Evolutionary conservation across 495 filamentous ascomycete species (phyloP).

Genomic region (Neurospora sp.): DNA sequence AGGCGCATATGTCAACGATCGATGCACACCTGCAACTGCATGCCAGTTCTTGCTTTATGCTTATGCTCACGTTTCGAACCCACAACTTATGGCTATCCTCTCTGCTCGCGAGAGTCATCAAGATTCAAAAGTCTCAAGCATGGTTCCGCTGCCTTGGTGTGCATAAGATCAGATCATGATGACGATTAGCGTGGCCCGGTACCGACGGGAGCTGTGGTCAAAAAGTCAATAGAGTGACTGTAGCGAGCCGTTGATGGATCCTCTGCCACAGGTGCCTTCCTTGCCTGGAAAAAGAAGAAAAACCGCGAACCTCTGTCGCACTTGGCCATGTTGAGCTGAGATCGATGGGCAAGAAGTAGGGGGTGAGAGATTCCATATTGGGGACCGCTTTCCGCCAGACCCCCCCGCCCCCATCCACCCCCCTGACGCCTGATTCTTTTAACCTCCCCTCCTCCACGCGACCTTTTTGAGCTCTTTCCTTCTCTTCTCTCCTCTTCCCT

Average conservation of each 20-base stretch:
- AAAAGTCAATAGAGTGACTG: neutral
- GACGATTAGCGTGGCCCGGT: neutral
- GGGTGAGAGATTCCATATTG: neutral
- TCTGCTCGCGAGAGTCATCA: neutral
- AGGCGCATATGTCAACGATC: neutral
- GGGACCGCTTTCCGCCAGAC: neutral
- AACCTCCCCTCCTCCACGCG: neutral
- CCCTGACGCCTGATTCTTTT: neutral
- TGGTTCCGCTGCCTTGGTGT: neutral
- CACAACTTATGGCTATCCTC: neutral
- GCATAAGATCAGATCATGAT: neutral
- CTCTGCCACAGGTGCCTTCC: neutral
- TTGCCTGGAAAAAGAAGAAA: neutral
- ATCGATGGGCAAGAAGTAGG: neutral
- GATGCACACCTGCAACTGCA: neutral
- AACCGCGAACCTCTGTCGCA: neutral
- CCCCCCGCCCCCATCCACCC: neutral
- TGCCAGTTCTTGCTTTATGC: neutral
- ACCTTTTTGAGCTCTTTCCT: neutral
- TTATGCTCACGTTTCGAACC: neutral
- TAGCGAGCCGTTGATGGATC: neutral
- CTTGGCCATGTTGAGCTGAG: neutral
- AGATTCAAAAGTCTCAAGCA: neutral
- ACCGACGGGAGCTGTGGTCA: neutral
- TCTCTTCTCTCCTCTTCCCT: neutral